Evolutionary conservation across 1,284 basidiomycete species (phyloP).

Genomic region (Athelia sp.): DNA sequence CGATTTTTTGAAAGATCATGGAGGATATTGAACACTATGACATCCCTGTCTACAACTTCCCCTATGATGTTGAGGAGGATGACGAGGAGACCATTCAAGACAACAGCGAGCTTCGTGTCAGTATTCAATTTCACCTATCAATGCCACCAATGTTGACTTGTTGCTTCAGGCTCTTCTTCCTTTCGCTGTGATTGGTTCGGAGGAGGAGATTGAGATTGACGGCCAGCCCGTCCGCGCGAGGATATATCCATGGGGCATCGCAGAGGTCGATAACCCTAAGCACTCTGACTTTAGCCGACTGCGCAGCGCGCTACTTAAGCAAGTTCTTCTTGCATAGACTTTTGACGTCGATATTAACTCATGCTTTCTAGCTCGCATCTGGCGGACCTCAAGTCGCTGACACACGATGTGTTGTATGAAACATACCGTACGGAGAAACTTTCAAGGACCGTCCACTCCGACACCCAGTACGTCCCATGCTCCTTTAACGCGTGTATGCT

Average conservation of each 20-base stretch:
- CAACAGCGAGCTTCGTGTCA: slow-evolving; percentile 88
- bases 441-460: slow-evolving; percentile 87
- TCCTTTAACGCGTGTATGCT: slow-evolving; percentile 1
- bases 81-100: slow-evolving; percentile 99
- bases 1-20: slow-evolving; percentile 69
- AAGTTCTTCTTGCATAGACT: slow-evolving; percentile 14
- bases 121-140: slow-evolving; percentile 14
- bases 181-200: slow-evolving; percentile 96
- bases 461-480: slow-evolving; percentile 57
- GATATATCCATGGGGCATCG: slow-evolving; percentile 97
- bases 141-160: too few relatives aligned
- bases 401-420: slow-evolving; percentile 92
- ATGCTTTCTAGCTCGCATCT: slow-evolving; percentile 76
- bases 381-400: slow-evolving; percentile 91
- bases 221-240: slow-evolving; percentile 90
- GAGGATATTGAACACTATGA: slow-evolving; percentile 99
- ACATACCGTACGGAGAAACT: slow-evolving; percentile 99
- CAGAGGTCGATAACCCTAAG: slow-evolving; percentile 97
- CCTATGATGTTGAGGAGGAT: slow-evolving; percentile 98
- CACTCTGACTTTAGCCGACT: slow-evolving; percentile 97
- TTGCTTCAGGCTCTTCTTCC: slow-evolving; percentile 73
- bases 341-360: not conserved
- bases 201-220: slow-evolving; percentile 93
- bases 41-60: slow-evolving; percentile 99
- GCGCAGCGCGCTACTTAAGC: slow-evolving; percentile 88